Evolutionary conservation across 106 monocot genomes (phyloP).

Genomic region (Chionographis japonica): DNA sequence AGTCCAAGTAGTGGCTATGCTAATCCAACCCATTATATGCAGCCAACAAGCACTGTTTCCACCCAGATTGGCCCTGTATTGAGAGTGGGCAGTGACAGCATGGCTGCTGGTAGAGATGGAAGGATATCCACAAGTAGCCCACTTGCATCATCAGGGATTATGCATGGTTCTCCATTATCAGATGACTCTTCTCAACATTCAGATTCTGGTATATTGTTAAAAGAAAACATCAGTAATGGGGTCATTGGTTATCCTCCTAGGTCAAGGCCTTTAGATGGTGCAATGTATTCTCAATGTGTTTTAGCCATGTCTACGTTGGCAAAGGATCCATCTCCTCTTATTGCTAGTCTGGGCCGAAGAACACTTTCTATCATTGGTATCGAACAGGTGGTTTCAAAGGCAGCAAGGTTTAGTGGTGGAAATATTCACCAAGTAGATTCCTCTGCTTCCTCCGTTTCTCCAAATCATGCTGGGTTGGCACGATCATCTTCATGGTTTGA

Average conservation of each 20-base stretch:
- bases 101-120: conserved; percentile 47
- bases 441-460: conserved; percentile 27
- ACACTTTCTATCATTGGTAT: conserved; percentile 82
- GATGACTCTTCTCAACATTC: conserved; percentile 66
- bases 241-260: conserved; percentile 43
- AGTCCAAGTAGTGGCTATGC: conserved; percentile 28
- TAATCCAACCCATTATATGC: conserved; percentile 37
- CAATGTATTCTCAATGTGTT: conserved; percentile 72
- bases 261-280: conserved; percentile 37
- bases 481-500: conserved; percentile 97
- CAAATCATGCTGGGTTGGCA: conserved; percentile 57
- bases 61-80: conserved; percentile 58
- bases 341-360: conserved; percentile 63
- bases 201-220: conserved; percentile 75
- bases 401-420: conserved; percentile 32
- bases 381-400: conserved; percentile 69
- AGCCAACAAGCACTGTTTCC: conserved; percentile 33
- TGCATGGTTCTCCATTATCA: conserved; percentile 66
- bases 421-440: conserved; percentile 48
- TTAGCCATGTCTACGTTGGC: conserved; percentile 70
- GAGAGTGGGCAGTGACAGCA: conserved; percentile 56
- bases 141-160: conserved; percentile 47
- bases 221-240: conserved; percentile 69
- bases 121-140: conserved; percentile 78
- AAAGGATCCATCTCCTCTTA: conserved; percentile 85